These are phyloP conservation scores for Thuja plicata DNA, from an alignment of 83 land plant species.

Conservation along the genomic window DNA sequence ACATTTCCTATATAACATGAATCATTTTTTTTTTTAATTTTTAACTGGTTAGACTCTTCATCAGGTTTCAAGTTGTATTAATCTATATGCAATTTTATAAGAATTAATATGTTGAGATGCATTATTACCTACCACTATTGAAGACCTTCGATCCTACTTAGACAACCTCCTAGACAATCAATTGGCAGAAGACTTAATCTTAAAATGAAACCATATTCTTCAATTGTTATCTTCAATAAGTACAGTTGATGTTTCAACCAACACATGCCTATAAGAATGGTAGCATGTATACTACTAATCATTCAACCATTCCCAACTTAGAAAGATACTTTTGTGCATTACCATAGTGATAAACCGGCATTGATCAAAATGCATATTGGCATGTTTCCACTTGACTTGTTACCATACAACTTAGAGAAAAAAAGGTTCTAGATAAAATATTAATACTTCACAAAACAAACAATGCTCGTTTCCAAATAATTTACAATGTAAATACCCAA, in stretches of 20 bases:
- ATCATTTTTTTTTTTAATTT: no score
- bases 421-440: not conserved
- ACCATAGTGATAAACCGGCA: no score
- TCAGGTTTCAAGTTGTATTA: no score
- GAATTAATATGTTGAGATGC: no score
- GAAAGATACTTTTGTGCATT: not conserved
- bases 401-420: not conserved
- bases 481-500: conserved; percentile 9
- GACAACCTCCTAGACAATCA: no score
- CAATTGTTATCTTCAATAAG: not conserved
- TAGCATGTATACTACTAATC: not conserved
- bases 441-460: not conserved
- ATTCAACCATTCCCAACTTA: not conserved
- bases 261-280: not conserved
- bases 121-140: no score
- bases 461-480: not conserved
- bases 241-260: not conserved
- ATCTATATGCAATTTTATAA: no score
- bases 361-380: not conserved
- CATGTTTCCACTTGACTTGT: not conserved
- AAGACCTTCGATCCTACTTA: no score
- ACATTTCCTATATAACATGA: no score
- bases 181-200: no score
- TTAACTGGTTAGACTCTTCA: no score
- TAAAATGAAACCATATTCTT: not conserved